phyloP scores from a whole-genome alignment of 805 yeast species.

The Metschnikowia henanensis region DNA sequence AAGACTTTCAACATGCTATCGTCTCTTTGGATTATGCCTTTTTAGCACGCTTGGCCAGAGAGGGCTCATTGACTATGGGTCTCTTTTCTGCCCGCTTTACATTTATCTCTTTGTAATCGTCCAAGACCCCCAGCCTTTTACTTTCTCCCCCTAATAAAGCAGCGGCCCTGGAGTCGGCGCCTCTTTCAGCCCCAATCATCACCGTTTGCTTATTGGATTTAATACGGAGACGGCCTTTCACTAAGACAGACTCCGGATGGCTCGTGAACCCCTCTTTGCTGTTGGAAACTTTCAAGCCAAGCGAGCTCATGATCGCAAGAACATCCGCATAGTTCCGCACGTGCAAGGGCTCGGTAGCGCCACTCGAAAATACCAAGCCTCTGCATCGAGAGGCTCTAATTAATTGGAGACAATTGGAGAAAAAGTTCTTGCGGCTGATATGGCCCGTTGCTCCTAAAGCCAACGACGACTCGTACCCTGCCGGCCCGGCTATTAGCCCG shows the following conservation, averaged over 20 bases:
- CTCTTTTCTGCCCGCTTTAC: not conserved
- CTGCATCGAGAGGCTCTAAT: conserved; percentile 78
- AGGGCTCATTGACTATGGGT: no score
- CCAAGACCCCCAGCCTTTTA: conserved; percentile 26
- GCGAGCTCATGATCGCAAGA: conserved; percentile 57
- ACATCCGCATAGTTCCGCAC: conserved; percentile 71
- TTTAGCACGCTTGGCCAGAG: no score
- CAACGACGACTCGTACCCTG: conserved; percentile 24
- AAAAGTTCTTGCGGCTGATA: conserved; percentile 56
- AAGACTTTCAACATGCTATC: not conserved
- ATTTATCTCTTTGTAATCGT: conserved; percentile 19
- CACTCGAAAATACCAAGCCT: conserved; percentile 79
- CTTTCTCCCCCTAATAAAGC: conserved; percentile 11
- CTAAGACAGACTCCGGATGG: conserved; percentile 61
- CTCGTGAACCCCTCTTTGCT: conserved; percentile 59
- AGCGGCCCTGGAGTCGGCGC: conserved; percentile 10
- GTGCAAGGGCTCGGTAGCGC: conserved; percentile 57
- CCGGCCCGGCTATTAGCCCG: conserved; percentile 45
- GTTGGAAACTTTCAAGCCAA: conserved; percentile 69
- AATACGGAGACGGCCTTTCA: conserved; percentile 72
- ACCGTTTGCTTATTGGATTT: conserved; percentile 79
- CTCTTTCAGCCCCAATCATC: conserved; percentile 45
- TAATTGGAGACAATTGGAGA: conserved; percentile 70
- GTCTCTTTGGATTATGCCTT: not conserved
- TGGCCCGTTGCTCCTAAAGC: conserved; percentile 25